A percentile compares a stretch with the other conserved stretches of the same genome.
Evolutionary conservation across 106 monocot species (phyloP).

Genomic region (Chionographis japonica): DNA sequence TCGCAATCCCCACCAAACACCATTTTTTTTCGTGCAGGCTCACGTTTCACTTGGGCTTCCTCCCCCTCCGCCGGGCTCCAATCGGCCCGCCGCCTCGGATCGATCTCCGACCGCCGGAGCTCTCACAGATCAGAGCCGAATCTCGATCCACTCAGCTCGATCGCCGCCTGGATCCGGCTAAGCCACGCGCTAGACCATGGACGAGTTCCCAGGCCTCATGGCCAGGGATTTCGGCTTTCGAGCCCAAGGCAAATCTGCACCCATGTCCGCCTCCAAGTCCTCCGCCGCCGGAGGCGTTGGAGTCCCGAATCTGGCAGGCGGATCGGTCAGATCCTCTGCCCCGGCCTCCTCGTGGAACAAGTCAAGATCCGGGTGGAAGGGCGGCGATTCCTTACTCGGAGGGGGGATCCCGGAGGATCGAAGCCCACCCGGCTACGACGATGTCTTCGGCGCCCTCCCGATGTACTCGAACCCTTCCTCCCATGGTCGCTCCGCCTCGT

Average conservation of each 20-base stretch:
- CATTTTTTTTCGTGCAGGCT: no score
- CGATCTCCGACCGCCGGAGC: no score
- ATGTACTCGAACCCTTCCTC: neutral
- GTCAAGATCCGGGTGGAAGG: slow-evolving; percentile 10
- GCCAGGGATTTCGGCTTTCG: slow-evolving; percentile 58
- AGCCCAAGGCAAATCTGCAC: slow-evolving; percentile 52
- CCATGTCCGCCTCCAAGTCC: slow-evolving; percentile 43
- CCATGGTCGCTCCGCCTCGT: neutral
- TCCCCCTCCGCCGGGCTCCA: no score
- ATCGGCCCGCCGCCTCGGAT: no score
- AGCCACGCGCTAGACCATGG: slow-evolving; percentile 22
- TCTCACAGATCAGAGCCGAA: neutral
- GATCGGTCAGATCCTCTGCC: slow-evolving; percentile 4
- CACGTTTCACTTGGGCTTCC: no score
- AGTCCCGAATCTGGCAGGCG: neutral
- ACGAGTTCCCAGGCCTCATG: slow-evolving; percentile 57
- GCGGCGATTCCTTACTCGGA: slow-evolving; percentile 14
- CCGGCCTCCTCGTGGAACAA: slow-evolving; percentile 10
- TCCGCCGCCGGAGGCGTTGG: neutral
- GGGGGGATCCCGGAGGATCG: neutral
- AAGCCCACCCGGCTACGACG: slow-evolving; percentile 9
- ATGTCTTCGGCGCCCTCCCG: slow-evolving; percentile 23
- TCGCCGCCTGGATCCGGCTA: neutral
- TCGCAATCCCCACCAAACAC: no score
- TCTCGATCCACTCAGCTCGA: neutral